These are phyloP conservation scores for Dentipellis fragilis DNA, from an alignment of 768 basidiomycete species.

Conservation along the genomic window DNA sequence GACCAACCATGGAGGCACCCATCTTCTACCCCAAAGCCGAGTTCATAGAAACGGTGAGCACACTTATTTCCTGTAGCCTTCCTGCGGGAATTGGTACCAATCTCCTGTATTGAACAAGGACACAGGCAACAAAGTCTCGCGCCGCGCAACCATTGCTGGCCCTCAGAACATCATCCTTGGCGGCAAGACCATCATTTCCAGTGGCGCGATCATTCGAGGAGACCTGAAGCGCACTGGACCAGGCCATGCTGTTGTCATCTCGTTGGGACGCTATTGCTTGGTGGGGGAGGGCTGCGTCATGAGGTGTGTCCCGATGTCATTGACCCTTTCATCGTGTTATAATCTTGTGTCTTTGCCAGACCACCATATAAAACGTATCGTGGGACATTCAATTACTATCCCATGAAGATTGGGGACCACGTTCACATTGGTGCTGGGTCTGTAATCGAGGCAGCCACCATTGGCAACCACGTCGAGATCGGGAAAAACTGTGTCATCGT, in stretches of 20 bases:
- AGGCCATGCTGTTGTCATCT: constrained; percentile 89
- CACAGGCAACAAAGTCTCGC: constrained; percentile 93
- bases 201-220: constrained; percentile 83
- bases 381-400: constrained; percentile 92
- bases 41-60: constrained; percentile 76
- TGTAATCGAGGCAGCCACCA: constrained; percentile 89
- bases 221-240: constrained; percentile 85
- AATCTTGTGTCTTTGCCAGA: constrained; percentile 26
- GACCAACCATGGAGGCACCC: constrained; percentile 50
- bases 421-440: constrained; percentile 87
- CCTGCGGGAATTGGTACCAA: neutral
- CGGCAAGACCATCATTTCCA: constrained; percentile 93
- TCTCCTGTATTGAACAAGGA: constrained; percentile 41
- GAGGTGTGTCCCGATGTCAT: constrained; percentile 36
- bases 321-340: neutral
- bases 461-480: constrained; percentile 90
- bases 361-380: constrained; percentile 87
- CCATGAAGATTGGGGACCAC: constrained; percentile 93
- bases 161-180: constrained; percentile 96
- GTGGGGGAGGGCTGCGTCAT: constrained; percentile 87
- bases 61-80: neutral
- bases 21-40: constrained; percentile 76
- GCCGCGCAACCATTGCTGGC: constrained; percentile 83
- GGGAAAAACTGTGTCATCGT: constrained; percentile 95
- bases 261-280: constrained; percentile 86